Percentiles rank a stretch among this genome's conserved stretches.
Evolutionary conservation across 2,329 filamentous ascomycete genomes (phyloP).

Genomic region (Beauveria scarabaeidicola): DNA sequence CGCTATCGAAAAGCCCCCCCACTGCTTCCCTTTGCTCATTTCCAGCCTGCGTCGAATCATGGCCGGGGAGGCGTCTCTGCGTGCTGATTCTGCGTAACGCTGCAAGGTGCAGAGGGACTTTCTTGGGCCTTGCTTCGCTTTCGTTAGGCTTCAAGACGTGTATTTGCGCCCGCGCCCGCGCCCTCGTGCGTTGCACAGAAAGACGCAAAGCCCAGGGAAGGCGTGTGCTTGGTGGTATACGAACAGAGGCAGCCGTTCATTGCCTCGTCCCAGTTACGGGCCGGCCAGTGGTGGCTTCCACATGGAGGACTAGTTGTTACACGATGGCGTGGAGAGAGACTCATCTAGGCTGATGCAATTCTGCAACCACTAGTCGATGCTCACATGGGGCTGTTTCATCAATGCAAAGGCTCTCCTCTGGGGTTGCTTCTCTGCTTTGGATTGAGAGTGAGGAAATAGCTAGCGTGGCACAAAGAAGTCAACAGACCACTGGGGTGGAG

Average conservation of each 20-base stretch:
- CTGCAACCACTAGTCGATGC: neutral
- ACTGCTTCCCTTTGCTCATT: neutral
- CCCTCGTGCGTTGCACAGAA: neutral
- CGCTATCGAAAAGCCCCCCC: neutral
- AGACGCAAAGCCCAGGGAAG: neutral
- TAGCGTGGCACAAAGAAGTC: neutral
- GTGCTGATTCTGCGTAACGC: neutral
- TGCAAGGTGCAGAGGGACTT: neutral
- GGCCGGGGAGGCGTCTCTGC: neutral
- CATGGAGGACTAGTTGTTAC: neutral
- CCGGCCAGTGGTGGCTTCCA: neutral
- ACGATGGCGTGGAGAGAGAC: neutral
- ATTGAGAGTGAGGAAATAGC: neutral
- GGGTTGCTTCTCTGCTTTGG: neutral
- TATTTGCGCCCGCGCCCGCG: neutral
- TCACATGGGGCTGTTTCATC: neutral
- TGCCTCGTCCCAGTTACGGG: neutral
- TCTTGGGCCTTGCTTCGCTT: neutral
- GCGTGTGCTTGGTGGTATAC: neutral
- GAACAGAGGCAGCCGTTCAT: neutral
- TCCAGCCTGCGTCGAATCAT: neutral
- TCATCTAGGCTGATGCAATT: neutral
- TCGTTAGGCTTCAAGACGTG: neutral
- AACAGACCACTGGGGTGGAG: neutral
- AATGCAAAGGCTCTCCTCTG: neutral